Percentiles rank a stretch among this genome's conserved stretches.
phyloP scores from a whole-genome alignment of 305 asterid genomes.

The Fraxinus sp. region DNA sequence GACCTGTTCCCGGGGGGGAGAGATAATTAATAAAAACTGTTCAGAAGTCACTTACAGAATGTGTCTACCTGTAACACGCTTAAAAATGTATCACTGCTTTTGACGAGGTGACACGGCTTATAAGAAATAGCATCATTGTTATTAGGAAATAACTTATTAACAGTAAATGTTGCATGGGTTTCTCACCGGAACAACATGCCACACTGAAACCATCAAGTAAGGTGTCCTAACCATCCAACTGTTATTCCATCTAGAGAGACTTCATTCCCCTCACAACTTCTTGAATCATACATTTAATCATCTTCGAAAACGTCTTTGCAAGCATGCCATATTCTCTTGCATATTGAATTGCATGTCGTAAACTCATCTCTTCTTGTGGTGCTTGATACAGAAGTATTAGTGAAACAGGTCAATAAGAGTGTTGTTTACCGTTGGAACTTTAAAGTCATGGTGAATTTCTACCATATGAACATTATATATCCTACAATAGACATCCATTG shows the following conservation, averaged over 20 bases:
- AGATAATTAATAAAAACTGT: background rate
- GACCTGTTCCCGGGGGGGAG: background rate
- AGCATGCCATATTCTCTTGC: background rate
- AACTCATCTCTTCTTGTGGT: background rate
- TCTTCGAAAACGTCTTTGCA: background rate
- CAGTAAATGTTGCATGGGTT: slow-evolving; percentile 14
- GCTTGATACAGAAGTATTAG: background rate
- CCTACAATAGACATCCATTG: background rate
- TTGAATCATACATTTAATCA: background rate
- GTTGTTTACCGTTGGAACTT: background rate
- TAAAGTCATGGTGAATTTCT: background rate
- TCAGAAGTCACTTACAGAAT: background rate
- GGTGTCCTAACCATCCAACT: no score
- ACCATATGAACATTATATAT: background rate
- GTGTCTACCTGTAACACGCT: slow-evolving; percentile 4
- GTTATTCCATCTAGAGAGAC: background rate
- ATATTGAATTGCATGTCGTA: background rate
- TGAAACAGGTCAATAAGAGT: background rate
- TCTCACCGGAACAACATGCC: slow-evolving; percentile 6
- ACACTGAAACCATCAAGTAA: background rate
- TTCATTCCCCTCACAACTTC: background rate
- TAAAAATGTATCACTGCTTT: background rate
- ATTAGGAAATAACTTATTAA: slow-evolving; percentile 16
- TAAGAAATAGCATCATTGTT: background rate
- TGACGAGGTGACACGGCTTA: background rate